phyloP scores from a whole-genome alignment of 176 grass and related monocot genomes.

The Alloteropsis semialata region DNA sequence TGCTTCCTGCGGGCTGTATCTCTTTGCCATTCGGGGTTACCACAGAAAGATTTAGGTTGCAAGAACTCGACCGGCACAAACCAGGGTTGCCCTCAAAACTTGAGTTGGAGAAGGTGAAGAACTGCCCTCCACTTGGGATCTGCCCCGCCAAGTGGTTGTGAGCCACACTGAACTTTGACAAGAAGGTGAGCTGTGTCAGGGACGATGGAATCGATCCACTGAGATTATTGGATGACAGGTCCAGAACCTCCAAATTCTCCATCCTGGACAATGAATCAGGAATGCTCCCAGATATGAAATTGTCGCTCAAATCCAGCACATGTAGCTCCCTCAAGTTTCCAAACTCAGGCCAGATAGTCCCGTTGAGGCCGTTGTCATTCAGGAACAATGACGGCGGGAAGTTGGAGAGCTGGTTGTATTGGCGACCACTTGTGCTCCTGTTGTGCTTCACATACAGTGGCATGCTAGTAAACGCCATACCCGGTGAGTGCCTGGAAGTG shows the following conservation, averaged over 20 bases:
- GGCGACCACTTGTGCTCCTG: constrained; percentile 59
- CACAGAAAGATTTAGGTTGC: constrained; percentile 42
- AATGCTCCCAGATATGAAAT: constrained; percentile 68
- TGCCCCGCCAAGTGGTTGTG: constrained; percentile 72
- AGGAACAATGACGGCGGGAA: constrained; percentile 81
- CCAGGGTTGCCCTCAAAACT: constrained; percentile 89
- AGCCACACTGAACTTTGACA: constrained; percentile 95
- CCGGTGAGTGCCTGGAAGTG: constrained; percentile 17
- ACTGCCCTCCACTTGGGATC: constrained; percentile 72
- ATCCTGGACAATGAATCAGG: constrained; percentile 68
- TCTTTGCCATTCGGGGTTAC: constrained; percentile 7
- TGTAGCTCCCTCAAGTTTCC: constrained; percentile 79
- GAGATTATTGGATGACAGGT: constrained; percentile 85
- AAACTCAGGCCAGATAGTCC: constrained; percentile 80
- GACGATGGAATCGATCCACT: constrained; percentile 74
- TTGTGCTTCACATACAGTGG: constrained; percentile 95
- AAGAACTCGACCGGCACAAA: constrained; percentile 55
- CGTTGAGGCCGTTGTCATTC: constrained; percentile 74
- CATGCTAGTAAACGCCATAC: constrained; percentile 50
- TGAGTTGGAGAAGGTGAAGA: constrained; percentile 89
- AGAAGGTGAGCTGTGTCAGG: constrained; percentile 72
- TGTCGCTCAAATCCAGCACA: constrained; percentile 92
- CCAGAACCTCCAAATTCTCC: constrained; percentile 91
- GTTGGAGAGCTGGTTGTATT: constrained; percentile 94
- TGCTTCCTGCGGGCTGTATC: constrained; percentile 4